phyloP scores from a whole-genome alignment of 2,329 filamentous ascomycete species.

The Gaeumannomyces tritici region DNA sequence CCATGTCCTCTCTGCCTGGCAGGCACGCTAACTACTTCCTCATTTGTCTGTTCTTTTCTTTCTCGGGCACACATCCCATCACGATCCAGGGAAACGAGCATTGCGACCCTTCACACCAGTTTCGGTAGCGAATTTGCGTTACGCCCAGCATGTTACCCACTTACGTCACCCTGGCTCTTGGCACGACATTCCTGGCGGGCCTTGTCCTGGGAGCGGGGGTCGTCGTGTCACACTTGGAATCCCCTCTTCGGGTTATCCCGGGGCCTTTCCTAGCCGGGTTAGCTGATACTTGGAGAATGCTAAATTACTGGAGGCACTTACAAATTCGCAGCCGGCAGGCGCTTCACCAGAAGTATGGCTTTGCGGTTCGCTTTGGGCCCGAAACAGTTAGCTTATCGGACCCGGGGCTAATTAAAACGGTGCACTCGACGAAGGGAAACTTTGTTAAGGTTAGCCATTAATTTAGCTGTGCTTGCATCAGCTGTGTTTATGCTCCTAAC shows the following conservation, averaged over 20 bases:
- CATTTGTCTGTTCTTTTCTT: not conserved
- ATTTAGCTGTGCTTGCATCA: not conserved
- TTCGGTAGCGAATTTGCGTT: not conserved
- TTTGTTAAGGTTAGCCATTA: not conserved
- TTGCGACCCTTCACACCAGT: not conserved
- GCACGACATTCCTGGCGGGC: not conserved
- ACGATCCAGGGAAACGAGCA: too few species aligned
- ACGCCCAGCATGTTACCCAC: not conserved
- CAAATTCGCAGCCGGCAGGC: not conserved
- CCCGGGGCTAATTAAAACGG: slow-evolving; percentile 23
- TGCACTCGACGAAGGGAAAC: slow-evolving; percentile 21
- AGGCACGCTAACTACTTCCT: not conserved
- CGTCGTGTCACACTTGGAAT: not conserved
- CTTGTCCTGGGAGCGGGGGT: not conserved
- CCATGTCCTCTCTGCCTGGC: not conserved
- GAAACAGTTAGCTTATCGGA: slow-evolving; percentile 25
- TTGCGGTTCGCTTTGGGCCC: slow-evolving; percentile 29
- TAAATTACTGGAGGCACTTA: not conserved
- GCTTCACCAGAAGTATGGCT: slow-evolving; percentile 18
- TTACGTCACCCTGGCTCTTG: not conserved
- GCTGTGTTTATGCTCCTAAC: not conserved
- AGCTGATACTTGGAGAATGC: not conserved
- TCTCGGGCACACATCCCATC: not conserved
- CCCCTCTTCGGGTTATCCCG: not conserved
- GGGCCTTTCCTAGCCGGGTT: not conserved